Conservation (phyloP, 768 basidiomycete species). For the Melanogaster broomeanus region DNA sequence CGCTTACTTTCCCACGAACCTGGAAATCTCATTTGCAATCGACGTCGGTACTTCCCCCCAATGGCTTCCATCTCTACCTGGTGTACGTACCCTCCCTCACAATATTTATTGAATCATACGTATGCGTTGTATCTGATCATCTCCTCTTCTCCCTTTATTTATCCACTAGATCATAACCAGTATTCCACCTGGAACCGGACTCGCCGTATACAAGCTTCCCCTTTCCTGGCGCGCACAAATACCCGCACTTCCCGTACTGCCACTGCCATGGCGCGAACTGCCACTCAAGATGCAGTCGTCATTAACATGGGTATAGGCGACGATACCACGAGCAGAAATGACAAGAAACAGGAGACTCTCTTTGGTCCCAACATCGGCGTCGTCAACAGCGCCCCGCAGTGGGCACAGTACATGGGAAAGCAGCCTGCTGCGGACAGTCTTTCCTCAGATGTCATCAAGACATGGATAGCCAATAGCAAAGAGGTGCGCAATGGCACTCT, state of each 20-base stretch:
- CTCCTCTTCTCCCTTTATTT: conserved; percentile 3
- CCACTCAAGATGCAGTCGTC: conserved; percentile 24
- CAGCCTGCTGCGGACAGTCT: conserved; percentile 65
- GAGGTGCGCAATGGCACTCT: conserved; percentile 48
- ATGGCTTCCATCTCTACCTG: conserved; percentile 38
- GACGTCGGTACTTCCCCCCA: conserved; percentile 9
- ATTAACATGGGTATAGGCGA: conserved; percentile 23
- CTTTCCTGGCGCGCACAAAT: conserved; percentile 52
- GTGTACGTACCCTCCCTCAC: conserved; percentile 34
- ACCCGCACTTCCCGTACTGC: conserved; percentile 50
- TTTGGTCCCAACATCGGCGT: conserved; percentile 92
- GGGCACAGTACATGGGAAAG: conserved; percentile 70
- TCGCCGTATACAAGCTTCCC: conserved; percentile 50
- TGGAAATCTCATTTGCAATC: neutral
- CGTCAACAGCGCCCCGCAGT: conserved; percentile 64
- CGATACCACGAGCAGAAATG: conserved; percentile 40
- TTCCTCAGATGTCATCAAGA: conserved; percentile 77
- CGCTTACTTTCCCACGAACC: neutral
- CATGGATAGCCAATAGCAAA: conserved; percentile 87
- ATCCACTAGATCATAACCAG: conserved; percentile 44
- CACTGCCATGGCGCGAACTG: conserved; percentile 48
- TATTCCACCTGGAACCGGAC: conserved; percentile 62
- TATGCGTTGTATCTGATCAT: too few species aligned
- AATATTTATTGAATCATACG: too few species aligned
- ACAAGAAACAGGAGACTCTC: conserved; percentile 74